Conservation (phyloP, 495 filamentous ascomycete species). For the Emericellopsis terricola region DNA sequence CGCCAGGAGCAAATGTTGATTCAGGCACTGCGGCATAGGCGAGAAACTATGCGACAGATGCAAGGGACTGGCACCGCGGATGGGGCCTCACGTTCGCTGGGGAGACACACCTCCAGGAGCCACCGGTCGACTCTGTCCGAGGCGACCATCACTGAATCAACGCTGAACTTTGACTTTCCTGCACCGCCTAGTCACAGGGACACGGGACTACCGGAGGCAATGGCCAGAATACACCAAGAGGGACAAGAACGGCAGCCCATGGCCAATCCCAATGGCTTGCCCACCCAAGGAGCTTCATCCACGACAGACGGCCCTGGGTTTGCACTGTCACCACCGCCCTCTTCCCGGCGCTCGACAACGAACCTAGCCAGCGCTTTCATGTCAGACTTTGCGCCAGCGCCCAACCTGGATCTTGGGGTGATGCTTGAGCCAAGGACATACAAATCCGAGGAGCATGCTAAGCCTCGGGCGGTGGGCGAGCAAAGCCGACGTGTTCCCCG, state of each 20-base stretch:
- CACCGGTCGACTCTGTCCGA: background rate
- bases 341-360: background rate
- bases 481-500: background rate
- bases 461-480: constrained; percentile 10
- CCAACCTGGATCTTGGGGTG: constrained; percentile 5
- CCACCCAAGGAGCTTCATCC: background rate
- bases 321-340: background rate
- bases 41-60: constrained; percentile 56
- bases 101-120: constrained; percentile 3
- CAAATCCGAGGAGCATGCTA: constrained; percentile 6
- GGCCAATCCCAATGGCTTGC: too few relatives aligned
- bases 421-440: constrained; percentile 5
- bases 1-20: constrained; percentile 70
- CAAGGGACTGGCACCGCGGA: too few relatives aligned
- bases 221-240: too few relatives aligned
- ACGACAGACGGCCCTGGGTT: background rate
- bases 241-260: too few relatives aligned
- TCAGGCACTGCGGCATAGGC: constrained; percentile 61
- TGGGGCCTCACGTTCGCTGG: constrained; percentile 36
- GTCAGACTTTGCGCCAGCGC: too few relatives aligned
- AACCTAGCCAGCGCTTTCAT: background rate
- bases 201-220: too few relatives aligned
- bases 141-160: background rate
- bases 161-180: constrained; percentile 2
- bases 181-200: background rate